Evolutionary conservation across 1,284 basidiomycete species (phyloP).

Genomic region (Quambalaria eucalypti): DNA sequence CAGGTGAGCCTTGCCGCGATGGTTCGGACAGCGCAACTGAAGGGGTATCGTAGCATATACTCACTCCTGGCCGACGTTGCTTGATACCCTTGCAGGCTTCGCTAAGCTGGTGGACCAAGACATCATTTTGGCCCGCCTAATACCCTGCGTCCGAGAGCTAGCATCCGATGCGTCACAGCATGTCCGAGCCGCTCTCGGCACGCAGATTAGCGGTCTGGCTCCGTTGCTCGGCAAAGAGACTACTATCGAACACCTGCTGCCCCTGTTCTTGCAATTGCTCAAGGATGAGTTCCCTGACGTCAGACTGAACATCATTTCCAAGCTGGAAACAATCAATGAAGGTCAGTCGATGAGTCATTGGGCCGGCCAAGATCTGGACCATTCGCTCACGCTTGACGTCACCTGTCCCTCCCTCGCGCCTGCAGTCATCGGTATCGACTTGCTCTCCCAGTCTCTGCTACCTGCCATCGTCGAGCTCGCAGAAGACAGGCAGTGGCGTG

Average conservation of each 20-base stretch:
- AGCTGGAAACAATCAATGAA: conserved; percentile 94
- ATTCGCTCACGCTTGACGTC: too few species aligned
- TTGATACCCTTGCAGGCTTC: conserved; percentile 72
- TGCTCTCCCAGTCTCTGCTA: conserved; percentile 86
- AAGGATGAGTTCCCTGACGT: conserved; percentile 99
- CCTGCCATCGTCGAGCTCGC: conserved; percentile 96
- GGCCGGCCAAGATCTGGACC: too few species aligned
- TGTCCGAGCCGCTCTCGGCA: conserved; percentile 90
- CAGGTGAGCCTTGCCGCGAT: conserved; percentile 65
- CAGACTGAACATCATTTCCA: conserved; percentile 94
- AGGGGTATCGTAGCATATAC: too few species aligned
- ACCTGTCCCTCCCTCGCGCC: too few species aligned
- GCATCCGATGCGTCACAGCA: conserved; percentile 91
- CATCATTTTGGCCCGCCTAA: conserved; percentile 79
- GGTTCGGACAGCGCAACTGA: too few species aligned
- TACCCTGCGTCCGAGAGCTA: conserved; percentile 93
- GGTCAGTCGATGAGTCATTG: too few species aligned
- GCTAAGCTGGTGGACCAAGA: conserved; percentile 89
- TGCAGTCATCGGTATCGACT: conserved; percentile 95
- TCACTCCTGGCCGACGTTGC: too few species aligned
- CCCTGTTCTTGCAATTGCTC: conserved; percentile 86
- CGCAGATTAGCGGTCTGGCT: conserved; percentile 90
- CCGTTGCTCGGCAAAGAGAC: conserved; percentile 87
- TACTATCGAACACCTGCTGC: conserved; percentile 92
- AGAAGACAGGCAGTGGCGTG: conserved; percentile 99